phyloP scores from a whole-genome alignment of 2,329 filamentous ascomycete species.

The Zymoseptoria ardabiliae region DNA sequence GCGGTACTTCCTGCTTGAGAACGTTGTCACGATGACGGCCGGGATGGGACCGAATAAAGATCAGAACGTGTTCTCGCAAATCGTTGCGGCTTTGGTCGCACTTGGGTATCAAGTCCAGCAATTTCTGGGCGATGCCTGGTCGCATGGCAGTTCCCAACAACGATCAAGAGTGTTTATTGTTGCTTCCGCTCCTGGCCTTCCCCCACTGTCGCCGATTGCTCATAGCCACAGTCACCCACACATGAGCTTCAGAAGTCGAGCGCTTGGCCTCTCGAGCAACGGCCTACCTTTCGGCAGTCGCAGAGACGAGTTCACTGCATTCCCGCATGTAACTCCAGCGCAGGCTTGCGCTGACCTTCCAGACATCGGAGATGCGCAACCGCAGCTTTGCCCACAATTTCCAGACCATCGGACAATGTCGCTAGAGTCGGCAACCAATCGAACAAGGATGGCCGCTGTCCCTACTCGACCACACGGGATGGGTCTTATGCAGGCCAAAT shows the following conservation, averaged over 20 bases:
- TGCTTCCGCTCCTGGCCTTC: slow-evolving; percentile 60
- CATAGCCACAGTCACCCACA: slow-evolving; percentile 57
- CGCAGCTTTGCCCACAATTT: slow-evolving; percentile 54
- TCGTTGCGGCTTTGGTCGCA: slow-evolving; percentile 65
- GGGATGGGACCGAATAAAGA: slow-evolving; percentile 25
- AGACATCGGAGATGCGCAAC: slow-evolving; percentile 52
- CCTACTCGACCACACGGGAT: slow-evolving; percentile 46
- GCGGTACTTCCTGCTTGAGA: slow-evolving; percentile 69
- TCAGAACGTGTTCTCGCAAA: slow-evolving; percentile 63
- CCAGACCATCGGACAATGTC: slow-evolving; percentile 60
- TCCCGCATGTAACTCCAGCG: slow-evolving; percentile 48
- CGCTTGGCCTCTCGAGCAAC: slow-evolving; percentile 54
- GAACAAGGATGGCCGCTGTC: slow-evolving; percentile 49
- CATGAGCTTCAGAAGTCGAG: slow-evolving; percentile 20
- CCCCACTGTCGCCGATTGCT: slow-evolving; percentile 48
- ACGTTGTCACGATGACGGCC: slow-evolving; percentile 60
- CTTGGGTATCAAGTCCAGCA: slow-evolving; percentile 70
- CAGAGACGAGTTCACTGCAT: slow-evolving; percentile 48
- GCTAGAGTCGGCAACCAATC: slow-evolving; percentile 34
- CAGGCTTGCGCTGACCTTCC: slow-evolving; percentile 57
- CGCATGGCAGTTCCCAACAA: slow-evolving; percentile 57
- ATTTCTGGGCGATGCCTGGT: slow-evolving; percentile 62
- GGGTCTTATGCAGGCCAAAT: slow-evolving; percentile 21
- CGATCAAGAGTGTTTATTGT: slow-evolving; percentile 63
- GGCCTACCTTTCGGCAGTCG: slow-evolving; percentile 53